Evolutionary conservation across 495 filamentous ascomycete genomes (phyloP).

Genomic region (Choiromyces venosus): DNA sequence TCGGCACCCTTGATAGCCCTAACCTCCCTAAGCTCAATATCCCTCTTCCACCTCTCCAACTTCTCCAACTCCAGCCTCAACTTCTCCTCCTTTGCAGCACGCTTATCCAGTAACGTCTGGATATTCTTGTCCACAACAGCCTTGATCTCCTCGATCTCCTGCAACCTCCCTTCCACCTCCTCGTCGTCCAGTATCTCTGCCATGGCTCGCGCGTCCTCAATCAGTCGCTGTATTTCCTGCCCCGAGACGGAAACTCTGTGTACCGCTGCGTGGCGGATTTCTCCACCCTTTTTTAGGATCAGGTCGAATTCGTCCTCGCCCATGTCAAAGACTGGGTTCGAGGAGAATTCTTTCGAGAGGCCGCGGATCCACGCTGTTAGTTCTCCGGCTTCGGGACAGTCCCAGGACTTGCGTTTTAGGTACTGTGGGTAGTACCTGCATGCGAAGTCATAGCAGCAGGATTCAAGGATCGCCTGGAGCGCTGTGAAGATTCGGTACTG

Average conservation of each 20-base stretch:
- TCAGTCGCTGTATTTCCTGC: constrained; percentile 28
- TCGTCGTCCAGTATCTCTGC: constrained; percentile 18
- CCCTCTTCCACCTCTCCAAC: constrained; percentile 30
- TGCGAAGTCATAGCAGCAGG: constrained; percentile 27
- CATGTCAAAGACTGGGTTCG: constrained; percentile 16
- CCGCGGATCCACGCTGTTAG: constrained; percentile 31
- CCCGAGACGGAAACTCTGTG: constrained; percentile 31
- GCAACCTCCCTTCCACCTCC: background rate
- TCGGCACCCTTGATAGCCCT: constrained; percentile 19
- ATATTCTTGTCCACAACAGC: constrained; percentile 22
- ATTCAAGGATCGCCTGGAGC: constrained; percentile 27
- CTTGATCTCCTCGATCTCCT: constrained; percentile 20
- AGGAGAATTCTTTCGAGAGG: constrained; percentile 20
- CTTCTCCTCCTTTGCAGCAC: constrained; percentile 26
- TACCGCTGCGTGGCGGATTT: constrained; percentile 30
- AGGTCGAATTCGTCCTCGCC: constrained; percentile 22
- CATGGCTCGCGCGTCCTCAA: constrained; percentile 18
- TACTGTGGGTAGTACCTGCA: constrained; percentile 25
- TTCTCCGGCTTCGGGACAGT: constrained; percentile 34
- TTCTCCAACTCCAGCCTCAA: constrained; percentile 28
- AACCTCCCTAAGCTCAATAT: constrained; percentile 23
- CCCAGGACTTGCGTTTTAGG: constrained; percentile 24
- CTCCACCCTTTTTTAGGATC: constrained; percentile 22
- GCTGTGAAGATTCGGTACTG: constrained; percentile 29
- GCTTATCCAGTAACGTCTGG: constrained; percentile 15